These are phyloP conservation scores for Fomitopsis palustris DNA, from an alignment of 1,284 basidiomycete species.

Conservation along the genomic window DNA sequence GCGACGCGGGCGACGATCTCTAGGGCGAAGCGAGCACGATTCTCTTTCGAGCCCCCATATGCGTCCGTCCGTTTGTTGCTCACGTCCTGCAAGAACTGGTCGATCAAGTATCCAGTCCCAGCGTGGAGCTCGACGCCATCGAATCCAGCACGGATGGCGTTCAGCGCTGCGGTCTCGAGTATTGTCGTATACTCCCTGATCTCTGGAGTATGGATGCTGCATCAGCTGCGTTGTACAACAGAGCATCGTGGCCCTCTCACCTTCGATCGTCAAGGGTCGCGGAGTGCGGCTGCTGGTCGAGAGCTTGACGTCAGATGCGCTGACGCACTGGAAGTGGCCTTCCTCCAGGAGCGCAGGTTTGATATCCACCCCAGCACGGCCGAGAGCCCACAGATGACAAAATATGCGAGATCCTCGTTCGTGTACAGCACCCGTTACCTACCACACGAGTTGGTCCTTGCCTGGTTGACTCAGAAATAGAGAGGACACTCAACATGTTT, in stretches of 20 bases:
- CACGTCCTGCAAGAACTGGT: constrained; percentile 40
- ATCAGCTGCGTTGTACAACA: too few species aligned
- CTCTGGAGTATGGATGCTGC: too few species aligned
- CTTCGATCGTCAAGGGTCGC: constrained; percentile 31
- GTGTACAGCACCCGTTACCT: constrained; percentile 29
- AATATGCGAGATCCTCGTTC: constrained; percentile 38
- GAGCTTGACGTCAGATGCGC: constrained; percentile 38
- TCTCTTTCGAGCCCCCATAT: constrained; percentile 57
- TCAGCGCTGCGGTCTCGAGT: constrained; percentile 36
- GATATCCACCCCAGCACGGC: constrained; percentile 38
- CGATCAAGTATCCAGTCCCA: constrained; percentile 39
- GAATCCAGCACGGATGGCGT: constrained; percentile 43
- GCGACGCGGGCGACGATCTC: constrained; percentile 45
- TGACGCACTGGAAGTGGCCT: constrained; percentile 24
- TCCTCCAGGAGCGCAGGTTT: constrained; percentile 23
- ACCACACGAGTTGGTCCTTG: neutral
- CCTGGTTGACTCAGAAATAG: neutral
- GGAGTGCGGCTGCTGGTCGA: constrained; percentile 34
- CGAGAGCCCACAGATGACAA: constrained; percentile 46
- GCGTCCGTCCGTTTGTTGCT: constrained; percentile 55
- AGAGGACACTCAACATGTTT: constrained; percentile 32
- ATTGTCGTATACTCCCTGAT: constrained; percentile 39
- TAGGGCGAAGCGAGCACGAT: constrained; percentile 47
- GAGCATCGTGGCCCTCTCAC: too few species aligned
- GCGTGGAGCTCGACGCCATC: constrained; percentile 37